phyloP scores from a whole-genome alignment of 352 stramenopile species.

The Aphanomyces astaci region DNA sequence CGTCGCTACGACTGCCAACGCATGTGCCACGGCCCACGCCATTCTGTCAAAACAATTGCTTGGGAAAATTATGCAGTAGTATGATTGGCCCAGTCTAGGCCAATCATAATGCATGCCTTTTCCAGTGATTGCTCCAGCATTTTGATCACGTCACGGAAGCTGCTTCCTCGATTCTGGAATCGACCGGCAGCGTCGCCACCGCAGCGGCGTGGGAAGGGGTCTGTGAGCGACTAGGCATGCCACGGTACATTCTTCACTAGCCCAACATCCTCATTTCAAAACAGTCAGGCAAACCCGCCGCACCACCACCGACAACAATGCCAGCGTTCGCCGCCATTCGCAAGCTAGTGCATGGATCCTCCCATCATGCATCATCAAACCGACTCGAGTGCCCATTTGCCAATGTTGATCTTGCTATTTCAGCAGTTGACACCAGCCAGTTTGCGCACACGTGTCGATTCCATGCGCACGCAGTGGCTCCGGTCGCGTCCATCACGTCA shows the following conservation, averaged over 20 bases:
- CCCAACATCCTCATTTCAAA: background rate
- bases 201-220: background rate
- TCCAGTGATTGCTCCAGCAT: background rate
- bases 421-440: background rate
- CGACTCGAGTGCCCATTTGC: conserved; percentile 6
- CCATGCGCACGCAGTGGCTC: background rate
- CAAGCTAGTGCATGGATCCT: background rate
- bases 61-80: no score
- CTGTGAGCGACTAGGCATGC: background rate
- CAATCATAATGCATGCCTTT: background rate
- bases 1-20: background rate
- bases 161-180: background rate
- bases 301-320: no score
- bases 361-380: background rate
- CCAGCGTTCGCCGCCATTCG: no score
- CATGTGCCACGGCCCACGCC: background rate
- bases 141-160: background rate
- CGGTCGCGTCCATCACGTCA: background rate
- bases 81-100: background rate
- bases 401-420: background rate
- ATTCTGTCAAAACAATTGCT: no score
- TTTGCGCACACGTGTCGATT: background rate
- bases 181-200: background rate
- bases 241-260: no score
- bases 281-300: background rate